Percentiles rank a stretch among this genome's conserved stretches.
Evolutionary conservation across 371 early-diverging fungal species (phyloP).

Genomic region (Smittium mucronatum): DNA sequence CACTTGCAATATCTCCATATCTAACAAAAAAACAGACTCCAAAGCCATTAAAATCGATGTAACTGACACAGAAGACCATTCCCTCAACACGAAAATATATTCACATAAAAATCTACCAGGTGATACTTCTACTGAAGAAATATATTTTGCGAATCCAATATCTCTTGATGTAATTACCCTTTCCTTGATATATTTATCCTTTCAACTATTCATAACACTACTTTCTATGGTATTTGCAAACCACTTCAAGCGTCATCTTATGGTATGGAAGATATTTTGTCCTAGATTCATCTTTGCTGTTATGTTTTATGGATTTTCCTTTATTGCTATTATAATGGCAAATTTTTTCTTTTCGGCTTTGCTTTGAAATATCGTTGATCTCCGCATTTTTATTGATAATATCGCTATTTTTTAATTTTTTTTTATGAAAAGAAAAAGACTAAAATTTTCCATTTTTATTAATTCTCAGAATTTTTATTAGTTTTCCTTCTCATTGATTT

Average conservation of each 20-base stretch:
- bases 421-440: no score
- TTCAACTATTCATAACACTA: conserved; percentile 38
- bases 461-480: no score
- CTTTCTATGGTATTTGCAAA: conserved; percentile 46
- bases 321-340: not conserved
- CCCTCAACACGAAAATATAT: no score
- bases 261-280: conserved; percentile 93
- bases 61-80: not conserved
- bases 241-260: conserved; percentile 66
- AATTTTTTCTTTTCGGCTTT: not conserved
- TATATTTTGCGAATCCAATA: no score
- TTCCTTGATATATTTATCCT: conserved; percentile 15
- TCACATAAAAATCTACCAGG: no score
- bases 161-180: conserved; percentile 8
- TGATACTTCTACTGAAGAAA: not conserved
- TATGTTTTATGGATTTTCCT: not conserved
- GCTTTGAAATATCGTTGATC: no score
- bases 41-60: not conserved
- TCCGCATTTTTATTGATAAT: no score
- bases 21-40: not conserved
- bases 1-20: not conserved
- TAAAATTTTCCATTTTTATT: no score
- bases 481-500: no score
- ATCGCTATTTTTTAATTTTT: no score
- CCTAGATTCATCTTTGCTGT: conserved; percentile 71